Evolutionary conservation across 129 eudicot species (phyloP), one percentile per base, ranked within the genome.

Genomic region (Lactuca sativa): DNA sequence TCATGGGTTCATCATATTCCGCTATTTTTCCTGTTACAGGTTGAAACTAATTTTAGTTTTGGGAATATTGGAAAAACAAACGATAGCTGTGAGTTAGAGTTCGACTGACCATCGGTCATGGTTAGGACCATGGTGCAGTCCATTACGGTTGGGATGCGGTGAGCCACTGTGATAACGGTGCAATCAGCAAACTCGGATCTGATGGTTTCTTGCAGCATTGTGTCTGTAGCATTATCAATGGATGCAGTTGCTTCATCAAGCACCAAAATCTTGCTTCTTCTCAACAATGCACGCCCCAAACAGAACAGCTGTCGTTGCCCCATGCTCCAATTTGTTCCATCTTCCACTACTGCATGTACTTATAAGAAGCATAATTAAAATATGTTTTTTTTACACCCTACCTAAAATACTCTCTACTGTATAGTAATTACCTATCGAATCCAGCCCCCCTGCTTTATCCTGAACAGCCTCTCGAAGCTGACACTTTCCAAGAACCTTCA

Each of bases 231-330:
- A 59, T 90, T 87, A 73, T 90, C 99, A 2, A 93, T 82, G 12
- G 97, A 93, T 3, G 97, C 97, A 67, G 97, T 93, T 59, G 97
- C 97, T 78, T 93, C 98, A 72, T 93, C 98, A 18, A 93, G 92
- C 44, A 93, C 97, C 80, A 93, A 62, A 4, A 93, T 80, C 85
- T 88, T 93, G 82, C 96, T 81, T 75, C 78, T 75, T 61, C 96
- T 93, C 53, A 93, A 73, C 54, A 93, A 73, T 12, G 95, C 98
- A 14, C 98, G 97, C 18, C 99, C 99, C 80, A 93, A 78, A 17
- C 95, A 93, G 58, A 90, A 90, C 77, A 90, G 56, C 55, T 93
- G 97, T 9, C 95, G 78, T 71, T 93, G 98, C 51, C 98, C 98
- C 96, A 93, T 85, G 86, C 98, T 93, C 98, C 98, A 93, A 49